Evolutionary conservation across 2,329 filamentous ascomycete species (phyloP).

Genomic region (Alternaria hordeiaustralica): DNA sequence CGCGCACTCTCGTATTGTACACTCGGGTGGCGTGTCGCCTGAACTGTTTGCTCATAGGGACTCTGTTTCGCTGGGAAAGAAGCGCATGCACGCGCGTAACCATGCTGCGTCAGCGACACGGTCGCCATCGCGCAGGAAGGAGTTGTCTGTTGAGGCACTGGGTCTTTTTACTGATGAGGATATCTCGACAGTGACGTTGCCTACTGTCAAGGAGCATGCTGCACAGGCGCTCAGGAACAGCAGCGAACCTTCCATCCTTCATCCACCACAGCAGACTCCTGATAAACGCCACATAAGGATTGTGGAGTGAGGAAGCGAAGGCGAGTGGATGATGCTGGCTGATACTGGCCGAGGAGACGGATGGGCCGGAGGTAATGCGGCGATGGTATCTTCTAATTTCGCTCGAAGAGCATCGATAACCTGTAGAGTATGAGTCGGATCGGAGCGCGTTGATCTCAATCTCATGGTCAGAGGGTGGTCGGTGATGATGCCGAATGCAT

Average conservation of each 20-base stretch:
- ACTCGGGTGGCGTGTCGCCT: slow-evolving; percentile 19
- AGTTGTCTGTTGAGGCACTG: neutral
- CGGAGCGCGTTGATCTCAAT: neutral
- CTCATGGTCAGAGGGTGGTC: neutral
- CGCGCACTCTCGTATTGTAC: slow-evolving; percentile 35
- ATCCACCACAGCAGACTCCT: neutral
- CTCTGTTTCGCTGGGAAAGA: slow-evolving; percentile 33
- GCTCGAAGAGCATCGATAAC: neutral
- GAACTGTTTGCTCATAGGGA: slow-evolving; percentile 33
- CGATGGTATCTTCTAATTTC: neutral
- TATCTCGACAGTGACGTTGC: neutral
- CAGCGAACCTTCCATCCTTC: slow-evolving; percentile 14
- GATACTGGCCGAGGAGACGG: neutral
- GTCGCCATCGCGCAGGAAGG: neutral
- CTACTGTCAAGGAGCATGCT: slow-evolving; percentile 14
- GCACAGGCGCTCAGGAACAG: slow-evolving; percentile 15
- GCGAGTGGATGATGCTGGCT: neutral
- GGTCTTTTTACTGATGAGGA: slow-evolving; percentile 1
- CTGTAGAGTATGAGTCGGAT: neutral
- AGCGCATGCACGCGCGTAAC: slow-evolving; percentile 34
- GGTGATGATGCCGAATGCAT: neutral
- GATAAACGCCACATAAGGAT: slow-evolving; percentile 25
- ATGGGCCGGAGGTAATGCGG: neutral
- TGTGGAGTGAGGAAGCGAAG: slow-evolving; percentile 15
- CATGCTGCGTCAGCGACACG: slow-evolving; percentile 9